These are phyloP conservation scores for Hericium erinaceus DNA, from an alignment of 768 basidiomycete species.

Conservation along the genomic window DNA sequence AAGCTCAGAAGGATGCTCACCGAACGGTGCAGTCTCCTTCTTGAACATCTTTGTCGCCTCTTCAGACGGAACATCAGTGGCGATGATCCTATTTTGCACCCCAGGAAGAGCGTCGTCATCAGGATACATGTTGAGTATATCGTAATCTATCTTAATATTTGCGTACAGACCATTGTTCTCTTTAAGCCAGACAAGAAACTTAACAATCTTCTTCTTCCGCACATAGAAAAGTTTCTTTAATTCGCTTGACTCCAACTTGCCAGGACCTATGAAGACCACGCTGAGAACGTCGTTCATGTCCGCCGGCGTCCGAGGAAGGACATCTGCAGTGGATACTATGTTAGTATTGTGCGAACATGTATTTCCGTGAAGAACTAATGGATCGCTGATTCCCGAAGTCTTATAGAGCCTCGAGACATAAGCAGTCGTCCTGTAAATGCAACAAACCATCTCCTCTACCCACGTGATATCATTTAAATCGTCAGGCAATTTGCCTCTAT, in stretches of 20 bases:
- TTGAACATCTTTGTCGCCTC: conserved; percentile 12
- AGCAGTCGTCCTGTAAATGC: conserved; percentile 19
- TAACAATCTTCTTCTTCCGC: conserved; percentile 17
- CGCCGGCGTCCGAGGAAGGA: conserved; percentile 19
- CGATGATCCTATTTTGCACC: conserved; percentile 7
- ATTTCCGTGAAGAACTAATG: conserved; percentile 24
- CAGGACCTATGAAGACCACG: conserved; percentile 23
- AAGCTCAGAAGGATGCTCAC: conserved; percentile 17
- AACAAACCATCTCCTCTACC: conserved; percentile 13
- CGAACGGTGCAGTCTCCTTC: conserved; percentile 21
- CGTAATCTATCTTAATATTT: not conserved
- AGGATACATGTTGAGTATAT: not conserved
- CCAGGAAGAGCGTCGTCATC: not conserved
- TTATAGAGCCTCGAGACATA: conserved; percentile 20
- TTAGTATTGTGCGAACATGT: conserved; percentile 28
- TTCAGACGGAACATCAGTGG: conserved; percentile 3
- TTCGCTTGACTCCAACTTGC: conserved; percentile 10
- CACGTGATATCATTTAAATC: conserved; percentile 14
- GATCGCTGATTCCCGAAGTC: conserved; percentile 16
- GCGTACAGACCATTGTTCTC: conserved; percentile 17
- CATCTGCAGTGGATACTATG: conserved; percentile 20
- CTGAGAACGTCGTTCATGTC: conserved; percentile 19
- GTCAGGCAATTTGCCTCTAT: conserved; percentile 12
- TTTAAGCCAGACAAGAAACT: conserved; percentile 19
- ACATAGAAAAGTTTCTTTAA: conserved; percentile 16